Base-by-base conservation (phyloP, 2,329 filamentous ascomycete genomes). In the Ceratocystis cubensis region DNA sequence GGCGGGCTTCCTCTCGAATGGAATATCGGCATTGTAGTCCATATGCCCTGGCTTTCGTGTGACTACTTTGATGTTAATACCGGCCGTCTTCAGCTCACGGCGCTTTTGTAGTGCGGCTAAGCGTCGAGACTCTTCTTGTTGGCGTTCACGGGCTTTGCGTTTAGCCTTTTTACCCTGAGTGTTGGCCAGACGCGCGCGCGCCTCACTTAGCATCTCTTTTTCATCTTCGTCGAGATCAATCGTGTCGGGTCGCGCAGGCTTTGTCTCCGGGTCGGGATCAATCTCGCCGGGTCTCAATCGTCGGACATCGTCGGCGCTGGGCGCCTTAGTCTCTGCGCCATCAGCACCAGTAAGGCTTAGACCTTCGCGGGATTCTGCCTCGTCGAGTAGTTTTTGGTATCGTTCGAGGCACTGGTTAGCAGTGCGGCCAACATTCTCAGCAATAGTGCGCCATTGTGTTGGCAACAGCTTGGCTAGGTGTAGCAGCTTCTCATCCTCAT, bases 131-230 rank as follows among this genome's bases (percentile, higher is more conserved):
- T 97, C 93, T 74, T 99, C 94, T 71, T 99, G 83, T 74, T 97
- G 93, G 69, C 94, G 84, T 76, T 99, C 94, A 72, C 94, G 85
- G 44, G 94, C 94, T 81, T 99, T 99, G 71, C 94, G 82, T 81
- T 99, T 99, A 5, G 94, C 94, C 79, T 99, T 99, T 78, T 99
- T 99, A 74, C 94, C 94, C 77, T 97, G 94, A 10, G 94, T 97
- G 73, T 99, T 99, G 70, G 94, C 94, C 70, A 99, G 80, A 78
- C 94, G 91, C 66, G 94, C 94, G 74, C 94, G 89, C 71, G 94
- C 94, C 78, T 99, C 94, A 74, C 92, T 96, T 73, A 99, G 78
- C 94, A 99, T 99, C 77, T 99, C 94, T 79, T 99, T 97, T 77
- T 99, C 94, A 74, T 99, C 94, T 75, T 99, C 94, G 74, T 99